Conservation (phyloP, 768 basidiomycete genomes). For the Daedaleopsis sinensis region DNA sequence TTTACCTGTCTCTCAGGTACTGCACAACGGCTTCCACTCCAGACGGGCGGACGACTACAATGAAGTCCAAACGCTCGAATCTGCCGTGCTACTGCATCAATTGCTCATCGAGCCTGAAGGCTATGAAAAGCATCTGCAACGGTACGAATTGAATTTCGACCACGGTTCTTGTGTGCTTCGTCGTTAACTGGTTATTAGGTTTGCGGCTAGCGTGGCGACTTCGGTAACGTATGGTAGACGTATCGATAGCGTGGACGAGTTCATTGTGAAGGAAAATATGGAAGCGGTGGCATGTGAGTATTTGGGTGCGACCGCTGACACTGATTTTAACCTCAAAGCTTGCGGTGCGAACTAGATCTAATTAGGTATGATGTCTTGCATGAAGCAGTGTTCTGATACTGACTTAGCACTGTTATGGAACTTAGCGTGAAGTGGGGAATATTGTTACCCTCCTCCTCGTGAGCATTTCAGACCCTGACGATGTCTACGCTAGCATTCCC, state of each 20-base stretch:
- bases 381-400: background rate
- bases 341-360: slow-evolving; percentile 18
- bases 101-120: slow-evolving; percentile 41
- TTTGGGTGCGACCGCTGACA: too few relatives aligned
- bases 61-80: slow-evolving; percentile 51
- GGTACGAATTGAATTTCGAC: slow-evolving; percentile 26
- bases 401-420: background rate
- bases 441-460: background rate
- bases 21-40: slow-evolving; percentile 47
- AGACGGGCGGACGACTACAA: slow-evolving; percentile 46
- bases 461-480: background rate
- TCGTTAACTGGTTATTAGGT: slow-evolving; percentile 31
- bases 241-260: slow-evolving; percentile 47
- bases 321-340: too few relatives aligned
- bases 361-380: slow-evolving; percentile 15
- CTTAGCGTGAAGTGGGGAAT: slow-evolving; percentile 38
- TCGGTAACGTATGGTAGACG: slow-evolving; percentile 48
- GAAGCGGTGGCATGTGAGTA: slow-evolving; percentile 45
- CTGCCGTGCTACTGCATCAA: slow-evolving; percentile 45
- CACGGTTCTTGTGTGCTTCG: background rate
- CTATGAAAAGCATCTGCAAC: slow-evolving; percentile 45
- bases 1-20: slow-evolving; percentile 32
- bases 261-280: slow-evolving; percentile 51
- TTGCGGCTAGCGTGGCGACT: slow-evolving; percentile 47
- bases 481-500: slow-evolving; percentile 39